phyloP scores from a whole-genome alignment of 768 basidiomycete species.

The Auricularia heimuer region DNA sequence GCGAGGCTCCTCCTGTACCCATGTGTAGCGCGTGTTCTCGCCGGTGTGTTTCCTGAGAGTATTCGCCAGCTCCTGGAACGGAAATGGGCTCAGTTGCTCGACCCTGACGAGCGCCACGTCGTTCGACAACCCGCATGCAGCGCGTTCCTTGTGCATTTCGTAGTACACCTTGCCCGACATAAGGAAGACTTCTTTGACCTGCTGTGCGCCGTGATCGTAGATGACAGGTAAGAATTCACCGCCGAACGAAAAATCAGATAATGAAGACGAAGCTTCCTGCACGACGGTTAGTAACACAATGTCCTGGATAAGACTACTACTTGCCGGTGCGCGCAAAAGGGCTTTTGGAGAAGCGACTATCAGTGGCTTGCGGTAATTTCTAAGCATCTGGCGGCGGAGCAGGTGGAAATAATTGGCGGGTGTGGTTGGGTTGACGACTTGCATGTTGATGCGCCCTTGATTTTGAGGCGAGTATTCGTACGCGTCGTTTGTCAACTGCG shows the following conservation, averaged over 20 bases:
- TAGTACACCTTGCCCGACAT: conserved; percentile 84
- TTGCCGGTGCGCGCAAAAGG: conserved; percentile 63
- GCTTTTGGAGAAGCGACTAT: conserved; percentile 81
- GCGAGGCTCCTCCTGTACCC: conserved; percentile 81
- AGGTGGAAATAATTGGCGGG: conserved; percentile 91
- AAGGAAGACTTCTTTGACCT: conserved; percentile 57
- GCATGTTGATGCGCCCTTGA: conserved; percentile 63
- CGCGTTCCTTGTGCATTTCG: conserved; percentile 66
- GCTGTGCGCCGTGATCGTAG: conserved; percentile 33
- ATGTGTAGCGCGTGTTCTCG: conserved; percentile 32
- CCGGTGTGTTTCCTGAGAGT: not conserved
- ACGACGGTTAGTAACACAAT: not conserved
- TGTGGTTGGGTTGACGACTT: conserved; percentile 77
- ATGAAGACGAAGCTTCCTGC: conserved; percentile 63
- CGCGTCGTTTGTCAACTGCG: conserved; percentile 68
- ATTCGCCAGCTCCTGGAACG: conserved; percentile 44
- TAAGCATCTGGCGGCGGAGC: conserved; percentile 71
- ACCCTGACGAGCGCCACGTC: conserved; percentile 62
- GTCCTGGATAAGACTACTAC: conserved; percentile 14
- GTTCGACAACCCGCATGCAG: conserved; percentile 34
- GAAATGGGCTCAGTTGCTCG: conserved; percentile 86
- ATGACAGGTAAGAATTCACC: conserved; percentile 63
- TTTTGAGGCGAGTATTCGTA: conserved; percentile 24
- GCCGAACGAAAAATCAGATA: conserved; percentile 50
- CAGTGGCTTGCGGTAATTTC: conserved; percentile 82